Base-by-base conservation (phyloP, 176 grass and related monocot species). In the Oryza glaberrima region DNA sequence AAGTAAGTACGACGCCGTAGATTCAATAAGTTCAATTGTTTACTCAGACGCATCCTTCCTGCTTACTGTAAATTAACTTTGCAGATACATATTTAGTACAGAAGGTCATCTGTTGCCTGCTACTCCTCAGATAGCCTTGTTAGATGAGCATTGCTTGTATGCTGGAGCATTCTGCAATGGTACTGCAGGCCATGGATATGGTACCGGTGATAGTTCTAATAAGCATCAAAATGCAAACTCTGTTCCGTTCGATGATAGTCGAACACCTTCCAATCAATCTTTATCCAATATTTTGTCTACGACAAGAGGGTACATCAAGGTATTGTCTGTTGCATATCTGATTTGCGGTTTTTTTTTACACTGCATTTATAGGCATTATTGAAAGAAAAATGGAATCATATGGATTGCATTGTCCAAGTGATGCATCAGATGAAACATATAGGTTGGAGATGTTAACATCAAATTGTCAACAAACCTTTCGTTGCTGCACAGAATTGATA, bases 41-140 rank as follows among this genome's bases (percentile, higher is more conserved):
- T 67, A 56, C 76, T 75, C 70, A 82, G 43, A 46, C 20, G n/a
- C 34, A 65, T 44, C 7, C 43, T 84, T 84, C 49, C 22, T 77
- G 40, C 68, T 83, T 78, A 89, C 63, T 58, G 26, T 68, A 63
- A 48, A 70, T 85, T 26, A 75, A 73, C 34, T 52, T 23, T 87
- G 82, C 88, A 98, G 95, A 86, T 98, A 98, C 76, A 88, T 95
- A 82, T 98, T 98, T 93, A 98, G 93, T 73, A 98, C 95, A 83
- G 95, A 98, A 92, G 95, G 95, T 78, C 95, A 98, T 85, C 80
- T 95, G 65, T 87, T 98, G 67, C 95, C 95, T 73, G 87, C 86
- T 72, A 93, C 93, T 81, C 91, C 91, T 28, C 82, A 98, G 89
- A 93, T 95, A 78, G 75, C 93, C 76, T 92, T 98, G 70, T 85